phyloP scores from a whole-genome alignment of 2,329 filamentous ascomycete genomes.

The Fusarium scirpi region DNA sequence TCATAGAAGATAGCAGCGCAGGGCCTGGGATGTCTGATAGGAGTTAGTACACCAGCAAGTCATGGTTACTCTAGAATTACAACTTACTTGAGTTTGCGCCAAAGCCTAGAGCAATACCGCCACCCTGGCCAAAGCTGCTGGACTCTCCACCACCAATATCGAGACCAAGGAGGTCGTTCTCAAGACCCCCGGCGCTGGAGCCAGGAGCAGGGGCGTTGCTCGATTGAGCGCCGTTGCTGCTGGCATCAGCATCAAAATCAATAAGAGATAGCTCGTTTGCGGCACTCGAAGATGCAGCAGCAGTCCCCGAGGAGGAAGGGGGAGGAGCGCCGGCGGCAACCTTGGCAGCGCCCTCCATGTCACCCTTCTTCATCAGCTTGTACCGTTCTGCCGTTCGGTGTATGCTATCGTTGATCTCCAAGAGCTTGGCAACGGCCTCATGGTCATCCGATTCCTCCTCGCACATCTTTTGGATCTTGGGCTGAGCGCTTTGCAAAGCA shows the following conservation, averaged over 20 bases:
- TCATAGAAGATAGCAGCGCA: constrained; percentile 72
- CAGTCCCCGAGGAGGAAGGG: constrained; percentile 70
- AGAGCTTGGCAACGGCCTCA: constrained; percentile 92
- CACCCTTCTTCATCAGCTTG: constrained; percentile 95
- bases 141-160: constrained; percentile 78
- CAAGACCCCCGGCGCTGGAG: constrained; percentile 73
- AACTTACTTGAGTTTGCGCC: constrained; percentile 74
- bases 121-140: constrained; percentile 75
- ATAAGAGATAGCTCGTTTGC: constrained; percentile 88
- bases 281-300: constrained; percentile 57
- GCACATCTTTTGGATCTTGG: constrained; percentile 99
- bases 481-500: constrained; percentile 90
- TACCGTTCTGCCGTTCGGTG: constrained; percentile 96
- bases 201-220: constrained; percentile 44
- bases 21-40: constrained; percentile 71
- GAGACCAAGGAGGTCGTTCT: constrained; percentile 91
- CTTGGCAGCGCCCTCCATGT: constrained; percentile 83
- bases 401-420: constrained; percentile 99
- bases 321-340: constrained; percentile 81
- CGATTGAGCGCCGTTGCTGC: constrained; percentile 56
- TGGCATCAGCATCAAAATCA: constrained; percentile 80
- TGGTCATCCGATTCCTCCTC: constrained; percentile 98
- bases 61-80: too few relatives aligned
- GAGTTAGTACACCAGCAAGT: constrained; percentile 29
- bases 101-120: constrained; percentile 86